Conservation (phyloP, 805 yeast genomes). For the Kodamaea lidongshanica region DNA sequence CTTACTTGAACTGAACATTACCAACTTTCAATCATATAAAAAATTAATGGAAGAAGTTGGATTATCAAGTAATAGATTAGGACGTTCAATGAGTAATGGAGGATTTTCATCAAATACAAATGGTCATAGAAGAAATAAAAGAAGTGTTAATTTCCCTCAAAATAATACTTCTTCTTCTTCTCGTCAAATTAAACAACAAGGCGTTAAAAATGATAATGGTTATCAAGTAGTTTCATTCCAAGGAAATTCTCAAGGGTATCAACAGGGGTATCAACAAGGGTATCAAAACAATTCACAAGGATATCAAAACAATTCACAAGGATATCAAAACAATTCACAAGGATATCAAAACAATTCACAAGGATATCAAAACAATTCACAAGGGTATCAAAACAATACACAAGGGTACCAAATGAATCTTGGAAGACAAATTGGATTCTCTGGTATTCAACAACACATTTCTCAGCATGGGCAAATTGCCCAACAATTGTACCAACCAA, state of each 20-base stretch:
- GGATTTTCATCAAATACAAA: slow-evolving; percentile 1
- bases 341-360: slow-evolving; percentile 1
- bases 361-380: too few relatives aligned
- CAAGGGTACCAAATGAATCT: not conserved
- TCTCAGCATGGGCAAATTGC: too few relatives aligned
- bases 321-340: too few relatives aligned
- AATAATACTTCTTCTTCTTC: not conserved
- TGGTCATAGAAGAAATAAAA: slow-evolving; percentile 21
- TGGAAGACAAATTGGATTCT: not conserved
- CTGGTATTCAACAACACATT: slow-evolving; percentile 4
- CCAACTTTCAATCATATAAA: slow-evolving; percentile 64
- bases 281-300: too few relatives aligned
- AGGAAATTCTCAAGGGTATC: too few relatives aligned
- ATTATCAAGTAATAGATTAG: slow-evolving; percentile 35
- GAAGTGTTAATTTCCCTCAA: too few relatives aligned
- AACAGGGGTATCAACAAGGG: too few relatives aligned
- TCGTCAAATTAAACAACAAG: not conserved
- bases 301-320: too few relatives aligned
- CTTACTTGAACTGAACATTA: slow-evolving; percentile 52
- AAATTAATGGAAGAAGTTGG: slow-evolving; percentile 92
- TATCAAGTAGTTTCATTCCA: too few relatives aligned
- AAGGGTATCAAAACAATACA: not conserved
- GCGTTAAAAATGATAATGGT: too few relatives aligned
- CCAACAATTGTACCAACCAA: slow-evolving; percentile 3
- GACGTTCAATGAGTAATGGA: slow-evolving; percentile 17